A percentile compares a stretch with the other conserved stretches of the same genome.
Conservation (phyloP, 495 filamentous ascomycete species). For the Cercophora newfieldiana region DNA sequence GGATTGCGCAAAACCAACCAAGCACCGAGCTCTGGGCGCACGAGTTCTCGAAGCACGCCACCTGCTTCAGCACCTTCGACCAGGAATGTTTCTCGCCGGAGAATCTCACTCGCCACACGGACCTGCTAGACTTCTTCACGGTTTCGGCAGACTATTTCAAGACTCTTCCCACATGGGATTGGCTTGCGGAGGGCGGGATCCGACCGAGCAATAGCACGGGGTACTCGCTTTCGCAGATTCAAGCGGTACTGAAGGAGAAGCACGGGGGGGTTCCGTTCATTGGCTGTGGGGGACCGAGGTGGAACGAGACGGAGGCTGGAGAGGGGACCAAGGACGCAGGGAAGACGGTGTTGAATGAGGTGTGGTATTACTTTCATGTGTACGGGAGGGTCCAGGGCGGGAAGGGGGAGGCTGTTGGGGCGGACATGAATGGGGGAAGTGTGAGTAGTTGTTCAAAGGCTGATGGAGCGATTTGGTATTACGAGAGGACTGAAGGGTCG, state of each 20-base stretch:
- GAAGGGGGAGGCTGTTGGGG: conserved; percentile 41
- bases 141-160: conserved; percentile 42
- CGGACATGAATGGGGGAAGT: conserved; percentile 37
- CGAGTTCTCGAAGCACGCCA: conserved; percentile 59
- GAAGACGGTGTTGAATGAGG: conserved; percentile 45
- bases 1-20: conserved; percentile 44
- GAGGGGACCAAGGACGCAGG: conserved; percentile 46
- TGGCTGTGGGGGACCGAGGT: conserved; percentile 49
- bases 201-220: conserved; percentile 37
- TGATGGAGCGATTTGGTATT: conserved; percentile 43
- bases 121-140: conserved; percentile 52
- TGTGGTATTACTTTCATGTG: conserved; percentile 54
- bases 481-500: conserved; percentile 36
- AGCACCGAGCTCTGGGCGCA: conserved; percentile 54
- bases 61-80: conserved; percentile 55
- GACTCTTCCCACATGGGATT: conserved; percentile 45
- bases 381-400: conserved; percentile 47
- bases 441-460: conserved; percentile 44
- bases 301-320: conserved; percentile 50
- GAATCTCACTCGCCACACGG: conserved; percentile 41
- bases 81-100: conserved; percentile 49
- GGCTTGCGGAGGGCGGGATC: conserved; percentile 41
- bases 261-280: conserved; percentile 48
- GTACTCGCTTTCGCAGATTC: conserved; percentile 43
- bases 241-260: conserved; percentile 34